phyloP scores from a whole-genome alignment of 1,284 basidiomycete species.

The Cryptococcus jaspeensis region DNA sequence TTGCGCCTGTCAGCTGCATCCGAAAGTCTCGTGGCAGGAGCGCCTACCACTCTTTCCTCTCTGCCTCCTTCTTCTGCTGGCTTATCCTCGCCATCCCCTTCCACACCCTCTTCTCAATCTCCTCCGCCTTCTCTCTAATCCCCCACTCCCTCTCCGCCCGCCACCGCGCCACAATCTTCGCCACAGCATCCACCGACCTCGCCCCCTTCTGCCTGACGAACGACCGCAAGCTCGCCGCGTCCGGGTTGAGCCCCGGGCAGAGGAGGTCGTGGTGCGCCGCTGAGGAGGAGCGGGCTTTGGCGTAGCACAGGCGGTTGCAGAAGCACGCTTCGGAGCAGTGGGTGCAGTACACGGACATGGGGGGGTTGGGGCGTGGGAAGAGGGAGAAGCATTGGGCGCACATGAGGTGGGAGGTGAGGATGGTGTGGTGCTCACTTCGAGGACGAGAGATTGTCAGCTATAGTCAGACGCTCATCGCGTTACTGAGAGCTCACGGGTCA shows the following conservation, averaged over 20 bases:
- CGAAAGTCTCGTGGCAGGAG: neutral
- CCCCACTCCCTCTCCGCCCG: conserved; percentile 60
- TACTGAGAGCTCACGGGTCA: conserved; percentile 37
- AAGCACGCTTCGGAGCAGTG: conserved; percentile 59
- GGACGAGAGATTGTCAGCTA: neutral
- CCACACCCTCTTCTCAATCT: conserved; percentile 36
- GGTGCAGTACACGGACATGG: conserved; percentile 29
- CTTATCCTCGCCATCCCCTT: conserved; percentile 43
- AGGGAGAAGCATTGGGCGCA: conserved; percentile 41
- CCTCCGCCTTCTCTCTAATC: conserved; percentile 55
- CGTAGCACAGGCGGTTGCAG: conserved; percentile 73
- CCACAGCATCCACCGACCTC: conserved; percentile 72
- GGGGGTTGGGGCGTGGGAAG: conserved; percentile 27
- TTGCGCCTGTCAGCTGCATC: conserved; percentile 8
- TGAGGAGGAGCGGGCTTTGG: conserved; percentile 55
- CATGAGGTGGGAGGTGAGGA: conserved; percentile 25
- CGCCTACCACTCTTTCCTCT: conserved; percentile 44
- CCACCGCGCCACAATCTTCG: conserved; percentile 64
- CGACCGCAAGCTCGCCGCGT: conserved; percentile 60
- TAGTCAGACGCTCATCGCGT: neutral
- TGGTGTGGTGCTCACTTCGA: conserved; percentile 26
- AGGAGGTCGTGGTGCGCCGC: conserved; percentile 66
- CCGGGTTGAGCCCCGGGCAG: conserved; percentile 71
- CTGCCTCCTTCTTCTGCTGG: conserved; percentile 37
- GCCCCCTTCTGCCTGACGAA: conserved; percentile 63